These are phyloP conservation scores for Raphanus raphanistrum DNA, from an alignment of 345 rosid genomes.

Conservation along the genomic window DNA sequence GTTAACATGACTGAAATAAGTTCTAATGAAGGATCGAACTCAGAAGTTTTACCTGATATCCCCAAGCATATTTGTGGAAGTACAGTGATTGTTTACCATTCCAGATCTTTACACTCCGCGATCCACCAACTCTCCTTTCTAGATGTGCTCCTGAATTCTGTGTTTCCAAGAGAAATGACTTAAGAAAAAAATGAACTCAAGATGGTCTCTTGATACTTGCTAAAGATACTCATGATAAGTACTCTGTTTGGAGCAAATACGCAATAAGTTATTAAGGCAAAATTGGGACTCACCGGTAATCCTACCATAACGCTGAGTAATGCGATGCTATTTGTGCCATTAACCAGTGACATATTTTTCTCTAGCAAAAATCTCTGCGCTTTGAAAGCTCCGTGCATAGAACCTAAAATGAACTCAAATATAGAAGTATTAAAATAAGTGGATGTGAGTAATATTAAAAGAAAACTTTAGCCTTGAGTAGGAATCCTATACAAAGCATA, in stretches of 20 bases:
- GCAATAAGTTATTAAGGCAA: background rate
- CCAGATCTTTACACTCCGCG: constrained; percentile 47
- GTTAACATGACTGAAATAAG: constrained; percentile 22
- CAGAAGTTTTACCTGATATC: constrained; percentile 58
- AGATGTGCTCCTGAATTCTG: constrained; percentile 71
- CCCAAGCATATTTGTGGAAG: constrained; percentile 58
- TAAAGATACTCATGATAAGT: constrained; percentile 9
- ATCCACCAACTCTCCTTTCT: constrained; percentile 60
- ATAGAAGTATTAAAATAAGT: too few relatives aligned
- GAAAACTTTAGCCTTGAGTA: too few relatives aligned
- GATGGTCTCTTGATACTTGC: background rate
- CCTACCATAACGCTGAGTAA: constrained; percentile 83
- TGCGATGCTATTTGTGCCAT: constrained; percentile 63
- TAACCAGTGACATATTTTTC: constrained; percentile 40
- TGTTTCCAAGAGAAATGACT: constrained; percentile 8
- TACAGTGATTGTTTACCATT: constrained; percentile 27
- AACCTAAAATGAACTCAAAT: too few relatives aligned
- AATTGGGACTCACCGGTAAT: constrained; percentile 44
- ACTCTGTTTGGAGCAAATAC: constrained; percentile 12
- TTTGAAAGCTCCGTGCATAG: too few relatives aligned
- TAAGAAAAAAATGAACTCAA: constrained; percentile 11
- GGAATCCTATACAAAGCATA: constrained; percentile 16
- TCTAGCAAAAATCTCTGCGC: constrained; percentile 41
- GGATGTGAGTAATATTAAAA: too few relatives aligned
- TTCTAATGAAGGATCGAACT: background rate